Base-by-base conservation (phyloP, 495 filamentous ascomycete species). In the Annulohypoxylon moriforme region DNA sequence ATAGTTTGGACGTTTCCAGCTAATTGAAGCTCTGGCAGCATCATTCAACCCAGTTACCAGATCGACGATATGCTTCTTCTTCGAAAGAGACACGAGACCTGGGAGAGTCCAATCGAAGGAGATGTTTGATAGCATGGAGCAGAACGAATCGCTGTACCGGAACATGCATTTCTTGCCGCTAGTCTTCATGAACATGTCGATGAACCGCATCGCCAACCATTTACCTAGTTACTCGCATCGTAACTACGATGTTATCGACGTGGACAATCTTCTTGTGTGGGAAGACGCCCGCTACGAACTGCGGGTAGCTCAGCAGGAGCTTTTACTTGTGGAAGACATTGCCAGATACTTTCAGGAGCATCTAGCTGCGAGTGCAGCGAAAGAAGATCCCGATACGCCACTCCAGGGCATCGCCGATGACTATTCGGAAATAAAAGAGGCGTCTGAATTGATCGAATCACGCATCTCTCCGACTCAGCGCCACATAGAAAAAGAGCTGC, bases 31-130 rank as follows among this genome's bases (percentile, higher is more conserved):
- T 8, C 25, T 31, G 11, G 7, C 18, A 71, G 62, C 38, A 33
- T 58, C 36, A n/a, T 62, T 66, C 27, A 66, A 61, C 24, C 9
- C 18, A 24, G 47, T 18, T 1, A 66, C 47, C 33, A 57, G 34
- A 14, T 61, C 47, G 14, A 66, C 62, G 24, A 71, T 24, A 7
- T 66, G 68, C 33, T 11, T 66, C 20, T 7, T 57, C 1, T 64
- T 66, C 3, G 10, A 14, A 11, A 3, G 34, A 4, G 8, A 13
- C 8, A 13, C 34, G 8, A 4, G 3, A 13, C 3, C 34, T 10
- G 11, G 25, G 8, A 6, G 36, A 8, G 46, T 11, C 0, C 16
- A 57, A 1, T 52, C 29, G 3, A 13, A 25, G 29, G 9, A 34
- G 7, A 60, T 64, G 14, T n/a, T 4, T 3, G n/a, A 58, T 4